Percentiles rank a stretch among this genome's conserved stretches.
These are phyloP conservation scores for Phlebopus sp. DNA, from an alignment of 1,284 basidiomycete genomes.

Conservation along the genomic window DNA sequence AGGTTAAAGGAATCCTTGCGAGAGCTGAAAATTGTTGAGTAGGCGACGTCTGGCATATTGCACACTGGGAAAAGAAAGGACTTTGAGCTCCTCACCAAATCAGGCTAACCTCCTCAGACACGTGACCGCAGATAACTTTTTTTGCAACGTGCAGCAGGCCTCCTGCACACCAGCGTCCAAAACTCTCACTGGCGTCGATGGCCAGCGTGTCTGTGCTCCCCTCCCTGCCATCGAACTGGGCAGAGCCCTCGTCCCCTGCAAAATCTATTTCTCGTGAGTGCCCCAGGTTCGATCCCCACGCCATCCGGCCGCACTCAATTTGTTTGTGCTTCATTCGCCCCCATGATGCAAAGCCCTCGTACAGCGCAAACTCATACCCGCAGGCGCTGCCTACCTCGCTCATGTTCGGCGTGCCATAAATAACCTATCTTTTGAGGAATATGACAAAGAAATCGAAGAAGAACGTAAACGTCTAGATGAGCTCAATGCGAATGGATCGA, in stretches of 20 bases:
- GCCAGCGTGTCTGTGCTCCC: slow-evolving; percentile 22
- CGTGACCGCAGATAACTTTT: not conserved
- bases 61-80: too few relatives aligned
- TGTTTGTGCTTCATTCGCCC: not conserved
- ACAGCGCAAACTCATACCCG: slow-evolving; percentile 60
- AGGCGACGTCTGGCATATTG: too few relatives aligned
- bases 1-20: too few relatives aligned
- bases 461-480: slow-evolving; percentile 50
- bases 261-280: slow-evolving; percentile 27
- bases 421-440: slow-evolving; percentile 75
- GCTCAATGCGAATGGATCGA: slow-evolving; percentile 52
- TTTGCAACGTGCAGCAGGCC: not conserved
- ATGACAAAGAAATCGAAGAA: slow-evolving; percentile 67
- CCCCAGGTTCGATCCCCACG: not conserved
- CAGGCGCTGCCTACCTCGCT: slow-evolving; percentile 81
- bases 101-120: not conserved
- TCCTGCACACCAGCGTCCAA: not conserved
- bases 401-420: slow-evolving; percentile 75
- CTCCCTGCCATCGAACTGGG: slow-evolving; percentile 24
- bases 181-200: slow-evolving; percentile 13
- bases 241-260: slow-evolving; percentile 12
- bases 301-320: not conserved
- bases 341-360: slow-evolving; percentile 21
- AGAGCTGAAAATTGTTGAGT: too few relatives aligned
- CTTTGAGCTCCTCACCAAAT: too few relatives aligned